Evolutionary conservation across 768 basidiomycete genomes (phyloP).

Genomic region (Artomyces pyxidatus): DNA sequence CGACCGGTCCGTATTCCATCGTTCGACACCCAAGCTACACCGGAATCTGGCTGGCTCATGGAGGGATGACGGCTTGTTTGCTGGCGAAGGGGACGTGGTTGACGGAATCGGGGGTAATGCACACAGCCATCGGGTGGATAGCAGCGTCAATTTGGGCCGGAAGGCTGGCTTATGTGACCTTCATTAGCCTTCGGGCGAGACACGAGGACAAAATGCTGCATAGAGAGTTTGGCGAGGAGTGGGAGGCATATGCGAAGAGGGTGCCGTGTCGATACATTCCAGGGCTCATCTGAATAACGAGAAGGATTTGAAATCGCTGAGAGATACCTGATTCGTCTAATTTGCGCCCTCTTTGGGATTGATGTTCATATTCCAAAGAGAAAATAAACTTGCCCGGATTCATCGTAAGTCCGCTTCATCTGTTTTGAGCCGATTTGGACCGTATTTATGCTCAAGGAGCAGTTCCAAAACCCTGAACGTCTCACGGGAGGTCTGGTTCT

Average conservation of each 20-base stretch:
- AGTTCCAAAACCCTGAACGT: too few relatives aligned
- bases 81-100: constrained; percentile 8
- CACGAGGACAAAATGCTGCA: constrained; percentile 3
- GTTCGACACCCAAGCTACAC: constrained; percentile 24
- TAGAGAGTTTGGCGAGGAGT: not conserved
- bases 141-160: constrained; percentile 1
- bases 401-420: too few relatives aligned
- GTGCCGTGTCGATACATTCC: not conserved
- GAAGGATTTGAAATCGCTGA: too few relatives aligned
- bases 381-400: too few relatives aligned
- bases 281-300: not conserved
- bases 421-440: too few relatives aligned
- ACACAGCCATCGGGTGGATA: constrained; percentile 6
- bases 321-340: too few relatives aligned
- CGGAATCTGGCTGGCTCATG: constrained; percentile 3
- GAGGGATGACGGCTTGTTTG: constrained; percentile 9
- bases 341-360: too few relatives aligned
- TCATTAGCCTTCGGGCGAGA: not conserved
- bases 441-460: too few relatives aligned
- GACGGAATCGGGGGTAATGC: constrained; percentile 12
- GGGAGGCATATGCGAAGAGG: not conserved
- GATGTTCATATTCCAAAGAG: too few relatives aligned
- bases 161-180: not conserved
- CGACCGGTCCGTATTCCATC: constrained; percentile 21
- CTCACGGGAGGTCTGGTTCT: too few relatives aligned